Conservation (phyloP, 2,329 filamentous ascomycete species). For the Arthrobotrys sphaeroides region DNA sequence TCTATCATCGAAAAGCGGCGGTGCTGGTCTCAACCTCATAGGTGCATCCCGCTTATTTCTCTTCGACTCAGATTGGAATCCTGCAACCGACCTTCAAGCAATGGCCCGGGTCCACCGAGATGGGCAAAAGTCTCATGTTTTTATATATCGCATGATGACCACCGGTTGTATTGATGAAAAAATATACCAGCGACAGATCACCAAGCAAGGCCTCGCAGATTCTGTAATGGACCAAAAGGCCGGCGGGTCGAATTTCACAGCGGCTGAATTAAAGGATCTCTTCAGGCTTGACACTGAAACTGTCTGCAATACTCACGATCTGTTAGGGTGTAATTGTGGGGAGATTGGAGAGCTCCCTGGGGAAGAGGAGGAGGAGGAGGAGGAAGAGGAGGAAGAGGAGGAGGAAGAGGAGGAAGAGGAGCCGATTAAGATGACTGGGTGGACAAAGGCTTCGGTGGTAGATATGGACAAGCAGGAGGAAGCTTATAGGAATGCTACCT, state of each 20-base stretch:
- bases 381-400: constrained; percentile 61
- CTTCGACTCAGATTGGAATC: constrained; percentile 81
- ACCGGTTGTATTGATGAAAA: constrained; percentile 77
- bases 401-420: constrained; percentile 60
- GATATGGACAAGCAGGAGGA: constrained; percentile 60
- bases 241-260: constrained; percentile 70
- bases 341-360: constrained; percentile 64
- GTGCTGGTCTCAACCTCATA: constrained; percentile 75
- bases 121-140: constrained; percentile 73
- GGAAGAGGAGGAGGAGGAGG: constrained; percentile 59
- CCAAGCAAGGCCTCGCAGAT: constrained; percentile 75
- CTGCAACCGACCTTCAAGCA: constrained; percentile 76
- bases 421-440: constrained; percentile 55
- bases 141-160: constrained; percentile 75
- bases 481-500: constrained; percentile 50
- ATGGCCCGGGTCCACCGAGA: constrained; percentile 79
- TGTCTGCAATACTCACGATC: constrained; percentile 73
- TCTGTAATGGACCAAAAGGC: constrained; percentile 75
- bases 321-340: constrained; percentile 71
- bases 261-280: constrained; percentile 73
- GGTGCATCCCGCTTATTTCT: constrained; percentile 75
- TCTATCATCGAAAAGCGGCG: constrained; percentile 76
- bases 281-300: constrained; percentile 72
- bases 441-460: constrained; percentile 57
- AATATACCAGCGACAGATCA: constrained; percentile 77